These are phyloP conservation scores for Xylariaceae sp. DNA, from an alignment of 2,329 filamentous ascomycete species.

Conservation along the genomic window DNA sequence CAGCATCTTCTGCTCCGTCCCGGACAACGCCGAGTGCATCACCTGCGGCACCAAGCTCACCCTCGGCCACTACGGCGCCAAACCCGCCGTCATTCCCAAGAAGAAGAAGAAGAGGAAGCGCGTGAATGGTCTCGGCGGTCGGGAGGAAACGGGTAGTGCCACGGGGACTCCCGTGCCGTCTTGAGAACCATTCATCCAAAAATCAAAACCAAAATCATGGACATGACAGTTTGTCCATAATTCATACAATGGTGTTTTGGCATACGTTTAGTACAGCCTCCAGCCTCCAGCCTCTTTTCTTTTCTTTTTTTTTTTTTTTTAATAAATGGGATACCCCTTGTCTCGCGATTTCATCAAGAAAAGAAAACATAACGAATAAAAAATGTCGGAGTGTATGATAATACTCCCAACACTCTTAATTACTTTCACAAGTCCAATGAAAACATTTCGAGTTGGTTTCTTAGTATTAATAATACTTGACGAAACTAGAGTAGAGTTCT, in stretches of 20 bases:
- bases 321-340: neutral
- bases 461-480: neutral
- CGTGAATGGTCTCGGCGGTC: constrained; percentile 42
- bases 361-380: neutral
- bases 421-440: neutral
- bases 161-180: constrained; percentile 49
- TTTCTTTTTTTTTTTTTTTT: neutral
- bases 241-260: too few species aligned
- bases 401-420: neutral
- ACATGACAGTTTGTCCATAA: neutral
- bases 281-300: too few species aligned
- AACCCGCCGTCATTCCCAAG: constrained; percentile 67
- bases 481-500: neutral
- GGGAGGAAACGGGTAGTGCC: constrained; percentile 55
- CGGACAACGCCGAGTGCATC: constrained; percentile 61
- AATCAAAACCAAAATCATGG: neutral
- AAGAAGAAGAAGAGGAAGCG: constrained; percentile 62
- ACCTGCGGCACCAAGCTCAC: constrained; percentile 76
- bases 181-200: neutral
- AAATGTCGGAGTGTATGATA: neutral
- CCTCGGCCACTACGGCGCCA: constrained; percentile 69
- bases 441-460: neutral
- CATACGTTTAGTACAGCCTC: too few species aligned
- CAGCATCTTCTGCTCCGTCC: constrained; percentile 77
- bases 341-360: neutral